Percentiles rank a stretch among this genome's conserved stretches.
Conservation (phyloP, 1,139 yeast genomes). For the Saccharomyces hybrid region DNA sequence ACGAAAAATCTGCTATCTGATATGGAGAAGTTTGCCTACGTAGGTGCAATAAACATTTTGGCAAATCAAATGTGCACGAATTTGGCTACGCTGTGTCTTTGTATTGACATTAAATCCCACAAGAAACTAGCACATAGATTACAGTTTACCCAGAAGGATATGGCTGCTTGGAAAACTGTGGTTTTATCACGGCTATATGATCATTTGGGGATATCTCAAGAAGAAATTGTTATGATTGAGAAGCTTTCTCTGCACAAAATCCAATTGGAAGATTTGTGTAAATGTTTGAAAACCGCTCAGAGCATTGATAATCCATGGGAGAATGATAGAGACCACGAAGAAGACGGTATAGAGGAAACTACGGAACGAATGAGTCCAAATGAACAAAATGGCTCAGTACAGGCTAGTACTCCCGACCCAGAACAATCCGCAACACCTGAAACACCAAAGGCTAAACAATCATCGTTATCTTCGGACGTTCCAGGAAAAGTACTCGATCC, state of each 20-base stretch:
- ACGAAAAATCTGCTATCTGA: constrained; percentile 79
- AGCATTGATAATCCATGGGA: constrained; percentile 37
- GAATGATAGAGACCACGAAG: constrained; percentile 10
- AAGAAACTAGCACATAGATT: constrained; percentile 49
- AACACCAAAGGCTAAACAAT: not conserved
- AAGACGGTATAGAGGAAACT: constrained; percentile 8
- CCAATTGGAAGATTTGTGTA: constrained; percentile 60
- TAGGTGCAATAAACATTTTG: constrained; percentile 71
- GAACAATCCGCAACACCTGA: not conserved
- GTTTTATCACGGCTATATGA: constrained; percentile 64
- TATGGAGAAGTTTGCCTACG: constrained; percentile 83
- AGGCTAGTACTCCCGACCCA: not conserved
- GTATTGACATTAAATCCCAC: constrained; percentile 38
- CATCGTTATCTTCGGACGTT: constrained; percentile 1
- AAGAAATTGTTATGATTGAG: constrained; percentile 84
- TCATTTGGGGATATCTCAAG: constrained; percentile 67
- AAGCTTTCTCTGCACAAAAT: constrained; percentile 79
- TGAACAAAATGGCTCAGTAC: not conserved
- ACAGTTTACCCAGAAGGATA: constrained; percentile 65
- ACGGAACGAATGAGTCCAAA: not conserved
- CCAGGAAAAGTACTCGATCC: constrained; percentile 30
- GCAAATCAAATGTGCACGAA: constrained; percentile 77
- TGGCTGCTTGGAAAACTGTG: constrained; percentile 79
- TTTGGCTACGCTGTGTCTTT: constrained; percentile 52
- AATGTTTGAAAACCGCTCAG: constrained; percentile 43